These are phyloP conservation scores for Dioscorea cayenensis DNA, from an alignment of 116 monocot species.

Conservation along the genomic window DNA sequence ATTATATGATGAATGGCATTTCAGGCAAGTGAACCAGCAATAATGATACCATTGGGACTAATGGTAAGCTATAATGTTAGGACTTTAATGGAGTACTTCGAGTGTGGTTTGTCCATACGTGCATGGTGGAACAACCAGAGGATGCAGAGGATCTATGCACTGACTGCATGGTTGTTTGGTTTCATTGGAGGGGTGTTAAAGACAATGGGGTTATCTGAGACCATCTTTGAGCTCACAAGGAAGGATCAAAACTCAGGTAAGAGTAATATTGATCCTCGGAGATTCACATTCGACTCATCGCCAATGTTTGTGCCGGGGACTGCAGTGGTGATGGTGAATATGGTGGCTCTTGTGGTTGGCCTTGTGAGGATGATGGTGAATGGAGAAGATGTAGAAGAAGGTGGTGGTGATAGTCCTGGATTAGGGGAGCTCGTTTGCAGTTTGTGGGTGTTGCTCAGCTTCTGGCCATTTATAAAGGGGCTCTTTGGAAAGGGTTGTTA, in stretches of 20 bases:
- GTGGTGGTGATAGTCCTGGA: slow-evolving; percentile 10
- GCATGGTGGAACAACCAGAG: slow-evolving; percentile 63
- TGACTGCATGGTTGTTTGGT: slow-evolving; percentile 28
- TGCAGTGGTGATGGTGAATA: slow-evolving; percentile 25
- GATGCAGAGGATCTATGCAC: slow-evolving; percentile 29
- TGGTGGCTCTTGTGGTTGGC: slow-evolving; percentile 11
- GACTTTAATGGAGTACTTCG: slow-evolving; percentile 22
- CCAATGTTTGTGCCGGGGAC: slow-evolving; percentile 37
- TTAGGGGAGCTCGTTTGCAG: slow-evolving; percentile 34
- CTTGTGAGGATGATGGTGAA: not conserved
- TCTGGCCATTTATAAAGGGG: slow-evolving; percentile 51
- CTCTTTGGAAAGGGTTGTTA: slow-evolving; percentile 36
- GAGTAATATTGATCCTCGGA: not conserved
- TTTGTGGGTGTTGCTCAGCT: slow-evolving; percentile 26
- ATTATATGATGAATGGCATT: too few relatives aligned
- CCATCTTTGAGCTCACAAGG: slow-evolving; percentile 41
- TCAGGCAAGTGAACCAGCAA: slow-evolving; percentile 22
- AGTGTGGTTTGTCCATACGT: slow-evolving; percentile 18
- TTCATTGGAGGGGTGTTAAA: slow-evolving; percentile 30
- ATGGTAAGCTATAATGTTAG: slow-evolving; percentile 16
- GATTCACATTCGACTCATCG: slow-evolving; percentile 59
- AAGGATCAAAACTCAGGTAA: slow-evolving; percentile 17
- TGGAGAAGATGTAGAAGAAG: not conserved
- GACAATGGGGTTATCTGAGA: slow-evolving; percentile 31
- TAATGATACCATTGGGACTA: slow-evolving; percentile 12